Evolutionary conservation across 768 basidiomycete genomes (phyloP), one percentile per base, ranked within the genome.

Genomic region (Candolleomyces eurysporus): DNA sequence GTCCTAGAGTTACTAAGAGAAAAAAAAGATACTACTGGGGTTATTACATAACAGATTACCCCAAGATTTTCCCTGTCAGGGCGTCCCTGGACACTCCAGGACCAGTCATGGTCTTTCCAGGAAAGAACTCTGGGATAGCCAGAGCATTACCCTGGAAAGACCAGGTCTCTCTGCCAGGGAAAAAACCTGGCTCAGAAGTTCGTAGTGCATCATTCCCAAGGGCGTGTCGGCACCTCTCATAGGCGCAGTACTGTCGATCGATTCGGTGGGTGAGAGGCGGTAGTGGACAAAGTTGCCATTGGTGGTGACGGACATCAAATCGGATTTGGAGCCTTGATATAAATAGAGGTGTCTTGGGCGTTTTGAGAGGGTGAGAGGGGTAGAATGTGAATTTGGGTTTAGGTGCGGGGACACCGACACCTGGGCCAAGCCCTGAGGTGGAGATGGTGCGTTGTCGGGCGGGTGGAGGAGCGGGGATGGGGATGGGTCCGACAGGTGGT

Each of bases 271-370:
- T 4, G 81, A 78, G 36, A 78, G 36, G 74, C 36, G 8, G 36
- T 75, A 0, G 78, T 75, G 31, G 57, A 57, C 11, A 63, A 74
- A 75, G 22, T 84, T 82, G 7, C 36, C 36, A 7, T 36, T 5
- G 6, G 36, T 36, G 8, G 82, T 77, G 63, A 72, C 78, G 42
- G 82, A 81, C 69, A 80, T 79, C 21, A 78, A 67, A 66, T 87
- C 87, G 17, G 82, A 82, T 65, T 84, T 84, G 19, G 83, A 81
- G 45, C 82, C 81, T 43, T 83, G 72, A 70, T 85, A 87, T 87
- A 87, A 64, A 89, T 78, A 75, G 80, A 88, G 42, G 82, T 81
- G 64, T 84, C 81, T 64, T 74, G 52, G 55, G 65, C 76, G 48
- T 72, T 70, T 57, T 78, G 77, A 31, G 36, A 36, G 36, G 81